Evolutionary conservation across 345 rosid genomes (phyloP), one percentile per base, ranked within the genome.

Genomic region (Citrus sp.): DNA sequence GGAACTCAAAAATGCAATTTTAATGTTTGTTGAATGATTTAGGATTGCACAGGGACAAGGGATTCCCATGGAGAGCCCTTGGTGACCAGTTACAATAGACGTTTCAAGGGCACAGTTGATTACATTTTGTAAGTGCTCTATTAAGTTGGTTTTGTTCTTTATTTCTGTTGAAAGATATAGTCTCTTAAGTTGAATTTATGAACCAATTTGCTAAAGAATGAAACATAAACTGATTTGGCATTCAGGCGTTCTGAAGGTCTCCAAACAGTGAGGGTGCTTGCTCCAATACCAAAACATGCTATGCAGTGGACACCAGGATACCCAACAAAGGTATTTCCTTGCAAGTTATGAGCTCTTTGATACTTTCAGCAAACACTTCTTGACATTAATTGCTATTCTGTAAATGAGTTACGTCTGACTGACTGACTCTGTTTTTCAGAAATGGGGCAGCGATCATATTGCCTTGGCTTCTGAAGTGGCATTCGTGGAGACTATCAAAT

Each of bases 391-490:
- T 18, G 22, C 3, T 49, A n/a, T 70, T 61, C 75, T 40, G 24
- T 70, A 35, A 65, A 28, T 32, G 73, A 25, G 27, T 60, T 18
- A 51, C 4, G 64, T 19, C 18, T 59, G 34, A 34, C 19, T 76
- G 46, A 40, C 46, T 38, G 42, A 35, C 37, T 34, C 12, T 70
- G 68, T 68, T 78, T 60, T 79, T 46, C 91, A 94, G 98, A 96
- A 91, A 92, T 94, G 99, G 99, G 95, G 99, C 9, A 96, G 98
- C 34, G 98, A 96, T 85, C 99, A 94, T 82, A 86, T 92, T 73
- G 97, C 99, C 21, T 81, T 96, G 80, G 98, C 89, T 80, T 88
- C 97, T 35, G 97, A 96, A 80, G 82, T 94, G 84, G 97, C 89
- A 8, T 86, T 96, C 49, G 56, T 86, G 28, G 72, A 67, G 83